A percentile compares a stretch with the other conserved stretches of the same genome.
These are phyloP conservation scores for Rostrohypoxylon terebratum DNA, from an alignment of 495 filamentous ascomycete species.

Conservation along the genomic window DNA sequence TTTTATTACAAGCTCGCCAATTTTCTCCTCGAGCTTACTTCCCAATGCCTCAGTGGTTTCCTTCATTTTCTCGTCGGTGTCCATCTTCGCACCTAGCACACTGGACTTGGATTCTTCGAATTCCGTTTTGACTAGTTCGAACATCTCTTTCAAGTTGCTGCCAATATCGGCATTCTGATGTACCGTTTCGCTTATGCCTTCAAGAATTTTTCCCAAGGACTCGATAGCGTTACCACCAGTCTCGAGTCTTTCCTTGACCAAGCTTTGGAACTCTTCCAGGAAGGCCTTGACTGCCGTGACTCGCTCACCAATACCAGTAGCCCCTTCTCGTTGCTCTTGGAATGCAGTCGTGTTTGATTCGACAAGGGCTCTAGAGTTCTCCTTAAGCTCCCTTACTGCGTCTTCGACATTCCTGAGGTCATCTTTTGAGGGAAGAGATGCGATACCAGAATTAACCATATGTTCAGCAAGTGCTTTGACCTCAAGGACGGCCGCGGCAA, in stretches of 20 bases:
- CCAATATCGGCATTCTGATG: conserved; percentile 64
- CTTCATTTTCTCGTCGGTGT: conserved; percentile 81
- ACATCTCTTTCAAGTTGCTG: conserved; percentile 79
- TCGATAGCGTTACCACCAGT: conserved; percentile 62
- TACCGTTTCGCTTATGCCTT: conserved; percentile 70
- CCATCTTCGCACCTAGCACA: conserved; percentile 75
- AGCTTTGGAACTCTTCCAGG: conserved; percentile 62
- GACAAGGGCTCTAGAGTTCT: conserved; percentile 73
- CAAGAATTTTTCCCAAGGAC: conserved; percentile 68
- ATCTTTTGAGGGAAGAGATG: conserved; percentile 72
- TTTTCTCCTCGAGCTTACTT: conserved; percentile 81
- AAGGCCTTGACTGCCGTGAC: conserved; percentile 64
- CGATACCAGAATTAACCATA: conserved; percentile 73
- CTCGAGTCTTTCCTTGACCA: conserved; percentile 63
- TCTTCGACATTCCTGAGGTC: conserved; percentile 64
- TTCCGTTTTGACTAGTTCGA: conserved; percentile 80
- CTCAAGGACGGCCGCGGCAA: conserved; percentile 82
- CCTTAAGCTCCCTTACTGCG: conserved; percentile 76
- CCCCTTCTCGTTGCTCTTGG: conserved; percentile 75
- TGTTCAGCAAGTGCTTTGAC: conserved; percentile 80
- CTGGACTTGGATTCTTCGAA: conserved; percentile 81
- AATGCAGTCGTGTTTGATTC: conserved; percentile 81
- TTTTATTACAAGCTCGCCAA: conserved; percentile 79
- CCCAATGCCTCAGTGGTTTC: conserved; percentile 75
- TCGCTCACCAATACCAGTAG: conserved; percentile 60